phyloP scores from a whole-genome alignment of 805 yeast genomes.

The Metschnikowia proteae region DNA sequence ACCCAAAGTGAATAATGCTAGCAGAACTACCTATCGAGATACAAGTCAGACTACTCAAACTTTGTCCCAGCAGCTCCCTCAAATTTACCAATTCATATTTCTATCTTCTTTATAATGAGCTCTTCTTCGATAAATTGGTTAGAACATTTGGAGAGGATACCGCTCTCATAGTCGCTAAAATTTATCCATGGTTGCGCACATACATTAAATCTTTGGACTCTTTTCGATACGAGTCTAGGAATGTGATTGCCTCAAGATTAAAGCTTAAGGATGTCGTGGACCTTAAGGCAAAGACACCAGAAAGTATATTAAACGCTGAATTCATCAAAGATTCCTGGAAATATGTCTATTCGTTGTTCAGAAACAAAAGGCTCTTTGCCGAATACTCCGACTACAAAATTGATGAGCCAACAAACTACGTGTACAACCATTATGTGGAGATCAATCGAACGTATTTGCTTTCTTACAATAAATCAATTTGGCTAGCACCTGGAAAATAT shows the following conservation, averaged over 20 bases:
- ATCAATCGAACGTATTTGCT: conserved; percentile 48
- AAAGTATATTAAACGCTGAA: conserved; percentile 3
- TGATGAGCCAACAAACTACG: conserved; percentile 46
- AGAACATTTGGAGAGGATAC: conserved; percentile 37
- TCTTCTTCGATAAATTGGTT: conserved; percentile 39
- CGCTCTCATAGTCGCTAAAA: conserved; percentile 27
- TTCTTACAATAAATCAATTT: conserved; percentile 42
- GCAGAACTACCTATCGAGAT: conserved; percentile 41
- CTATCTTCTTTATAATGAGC: conserved; percentile 48
- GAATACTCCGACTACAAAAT: conserved; percentile 40
- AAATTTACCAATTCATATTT: conserved; percentile 40
- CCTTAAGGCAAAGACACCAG: background rate
- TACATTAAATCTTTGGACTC: conserved; percentile 40
- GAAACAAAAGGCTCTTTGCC: conserved; percentile 52
- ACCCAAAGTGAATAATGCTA: conserved; percentile 10
- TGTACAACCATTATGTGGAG: conserved; percentile 43
- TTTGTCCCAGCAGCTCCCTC: conserved; percentile 32
- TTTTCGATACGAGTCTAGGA: conserved; percentile 28
- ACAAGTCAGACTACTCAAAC: conserved; percentile 32
- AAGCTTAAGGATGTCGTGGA: conserved; percentile 23
- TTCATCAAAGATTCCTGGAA: conserved; percentile 54
- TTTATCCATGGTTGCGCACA: conserved; percentile 35
- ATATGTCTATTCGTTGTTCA: conserved; percentile 47
- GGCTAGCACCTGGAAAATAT: conserved; percentile 48
- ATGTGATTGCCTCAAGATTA: conserved; percentile 25